Conservation (phyloP, 73 alveolate genomes). For the Stentor coeruleus region DNA sequence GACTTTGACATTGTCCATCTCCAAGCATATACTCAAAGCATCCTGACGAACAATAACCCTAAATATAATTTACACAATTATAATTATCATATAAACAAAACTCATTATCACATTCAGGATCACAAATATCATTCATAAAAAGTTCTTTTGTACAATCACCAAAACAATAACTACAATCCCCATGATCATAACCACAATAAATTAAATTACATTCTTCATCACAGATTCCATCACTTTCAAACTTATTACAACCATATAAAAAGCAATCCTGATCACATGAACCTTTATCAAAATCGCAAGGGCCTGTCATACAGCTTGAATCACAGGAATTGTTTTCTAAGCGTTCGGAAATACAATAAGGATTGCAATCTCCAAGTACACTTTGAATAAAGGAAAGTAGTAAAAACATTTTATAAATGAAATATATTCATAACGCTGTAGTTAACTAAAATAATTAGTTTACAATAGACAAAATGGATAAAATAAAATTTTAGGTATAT, state of each 20-base stretch:
- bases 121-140: neutral
- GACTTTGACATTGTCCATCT: neutral
- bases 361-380: neutral
- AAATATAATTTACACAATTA: neutral
- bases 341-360: neutral
- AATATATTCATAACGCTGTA: too few relatives aligned
- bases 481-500: neutral
- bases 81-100: neutral
- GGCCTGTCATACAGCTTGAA: neutral
- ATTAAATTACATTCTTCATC: neutral
- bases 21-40: neutral
- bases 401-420: neutral
- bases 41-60: neutral
- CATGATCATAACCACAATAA: neutral
- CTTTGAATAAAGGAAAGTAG: too few relatives aligned
- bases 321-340: neutral
- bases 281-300: neutral
- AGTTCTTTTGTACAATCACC: neutral
- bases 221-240: neutral
- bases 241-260: neutral
- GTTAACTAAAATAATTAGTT: too few relatives aligned
- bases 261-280: neutral
- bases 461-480: too few relatives aligned
- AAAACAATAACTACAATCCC: neutral
- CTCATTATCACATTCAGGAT: neutral